Conservation (phyloP, 2,329 filamentous ascomycete genomes). For the Cryphonectria nitschkei region DNA sequence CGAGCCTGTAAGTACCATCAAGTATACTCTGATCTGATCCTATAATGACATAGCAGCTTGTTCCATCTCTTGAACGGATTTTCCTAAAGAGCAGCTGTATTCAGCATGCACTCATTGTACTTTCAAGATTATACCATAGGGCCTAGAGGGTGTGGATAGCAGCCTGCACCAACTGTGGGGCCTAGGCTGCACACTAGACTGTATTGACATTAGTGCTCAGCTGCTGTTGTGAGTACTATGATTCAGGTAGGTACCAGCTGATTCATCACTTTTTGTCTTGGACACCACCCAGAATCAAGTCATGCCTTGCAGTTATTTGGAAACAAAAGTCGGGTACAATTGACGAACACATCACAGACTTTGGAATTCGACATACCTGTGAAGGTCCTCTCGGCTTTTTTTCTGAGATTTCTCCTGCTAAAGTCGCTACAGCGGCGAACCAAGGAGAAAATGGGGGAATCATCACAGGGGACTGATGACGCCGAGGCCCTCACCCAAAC, state of each 20-base stretch:
- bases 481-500: slow-evolving; percentile 20
- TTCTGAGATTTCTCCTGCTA: not conserved
- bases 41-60: no score
- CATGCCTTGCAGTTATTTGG: not conserved
- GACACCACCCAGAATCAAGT: not conserved
- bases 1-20: no score
- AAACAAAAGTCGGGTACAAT: not conserved
- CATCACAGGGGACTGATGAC: slow-evolving; percentile 15
- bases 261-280: not conserved
- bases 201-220: not conserved
- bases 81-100: no score
- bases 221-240: not conserved
- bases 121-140: no score
- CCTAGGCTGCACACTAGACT: not conserved
- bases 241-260: not conserved
- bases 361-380: not conserved
- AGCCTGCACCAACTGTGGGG: not conserved
- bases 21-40: no score
- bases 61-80: no score
- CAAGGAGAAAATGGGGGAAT: slow-evolving; percentile 10
- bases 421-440: not conserved
- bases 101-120: no score
- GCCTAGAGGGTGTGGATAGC: not conserved
- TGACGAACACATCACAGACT: not conserved
- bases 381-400: not conserved